Evolutionary conservation across 768 basidiomycete genomes (phyloP).

Genomic region (Sarcodon aspratus): DNA sequence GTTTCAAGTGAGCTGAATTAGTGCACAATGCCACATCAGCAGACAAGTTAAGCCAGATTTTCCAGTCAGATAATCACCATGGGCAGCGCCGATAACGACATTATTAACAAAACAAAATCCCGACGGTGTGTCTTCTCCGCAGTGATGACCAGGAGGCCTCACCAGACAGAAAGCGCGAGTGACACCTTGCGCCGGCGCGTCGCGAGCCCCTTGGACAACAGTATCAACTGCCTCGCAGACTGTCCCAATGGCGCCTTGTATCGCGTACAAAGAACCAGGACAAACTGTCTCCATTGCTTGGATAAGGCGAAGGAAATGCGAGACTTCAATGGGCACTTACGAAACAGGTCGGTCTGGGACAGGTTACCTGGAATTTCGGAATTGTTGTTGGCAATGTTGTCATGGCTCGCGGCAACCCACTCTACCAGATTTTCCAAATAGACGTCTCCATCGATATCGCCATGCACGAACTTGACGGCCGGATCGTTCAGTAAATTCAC

Average conservation of each 20-base stretch:
- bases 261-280: slow-evolving; percentile 60
- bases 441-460: slow-evolving; percentile 53
- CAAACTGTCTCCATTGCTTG: slow-evolving; percentile 43
- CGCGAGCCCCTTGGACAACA: slow-evolving; percentile 23
- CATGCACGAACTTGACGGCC: slow-evolving; percentile 67
- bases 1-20: slow-evolving; percentile 63
- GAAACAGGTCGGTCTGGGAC: slow-evolving; percentile 74
- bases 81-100: slow-evolving; percentile 80
- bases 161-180: slow-evolving; percentile 67
- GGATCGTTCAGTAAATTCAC: slow-evolving; percentile 45
- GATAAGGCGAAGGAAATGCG: background rate
- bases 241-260: slow-evolving; percentile 73
- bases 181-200: background rate
- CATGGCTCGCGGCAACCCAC: slow-evolving; percentile 48
- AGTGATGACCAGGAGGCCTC: slow-evolving; percentile 91
- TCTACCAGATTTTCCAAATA: slow-evolving; percentile 52
- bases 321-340: slow-evolving; percentile 31
- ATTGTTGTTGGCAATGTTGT: slow-evolving; percentile 47
- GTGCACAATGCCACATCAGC: background rate
- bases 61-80: slow-evolving; percentile 39
- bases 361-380: slow-evolving; percentile 69
- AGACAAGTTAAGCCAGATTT: background rate
- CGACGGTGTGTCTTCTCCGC: slow-evolving; percentile 78
- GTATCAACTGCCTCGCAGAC: slow-evolving; percentile 83
- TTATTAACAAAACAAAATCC: slow-evolving; percentile 98